phyloP scores from a whole-genome alignment of 2,329 filamentous ascomycete species.

The Paecilomyces variotii region DNA sequence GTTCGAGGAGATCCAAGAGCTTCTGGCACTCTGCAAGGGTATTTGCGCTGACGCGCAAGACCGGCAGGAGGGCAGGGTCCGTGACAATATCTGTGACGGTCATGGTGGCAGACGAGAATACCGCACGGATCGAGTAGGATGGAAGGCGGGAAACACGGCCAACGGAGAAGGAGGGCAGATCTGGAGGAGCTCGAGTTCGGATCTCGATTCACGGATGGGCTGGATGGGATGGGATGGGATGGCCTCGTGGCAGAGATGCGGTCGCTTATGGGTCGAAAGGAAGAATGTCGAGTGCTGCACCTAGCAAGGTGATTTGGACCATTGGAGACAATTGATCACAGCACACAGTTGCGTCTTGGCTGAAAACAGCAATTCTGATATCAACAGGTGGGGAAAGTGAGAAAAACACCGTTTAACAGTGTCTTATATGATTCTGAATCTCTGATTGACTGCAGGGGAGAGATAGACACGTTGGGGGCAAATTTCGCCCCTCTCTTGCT shows the following conservation, averaged over 20 bases:
- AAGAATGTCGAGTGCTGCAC: conserved; percentile 5
- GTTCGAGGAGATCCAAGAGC: conserved; percentile 49
- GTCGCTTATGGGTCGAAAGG: conserved; percentile 9
- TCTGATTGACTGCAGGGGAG: too few species aligned
- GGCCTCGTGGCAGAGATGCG: conserved; percentile 7
- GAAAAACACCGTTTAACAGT: background rate
- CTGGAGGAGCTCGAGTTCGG: background rate
- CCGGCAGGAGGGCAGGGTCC: conserved; percentile 57
- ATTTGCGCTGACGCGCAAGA: conserved; percentile 64
- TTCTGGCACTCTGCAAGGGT: conserved; percentile 64
- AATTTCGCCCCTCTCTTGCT: conserved; percentile 2
- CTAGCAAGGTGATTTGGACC: conserved; percentile 5
- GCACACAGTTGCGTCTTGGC: background rate
- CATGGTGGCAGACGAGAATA: conserved; percentile 32
- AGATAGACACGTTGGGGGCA: conserved; percentile 1
- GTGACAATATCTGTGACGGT: conserved; percentile 52
- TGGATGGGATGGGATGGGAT: background rate
- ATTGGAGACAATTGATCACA: background rate
- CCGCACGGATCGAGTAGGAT: background rate
- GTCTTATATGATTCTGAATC: too few species aligned
- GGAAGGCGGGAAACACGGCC: conserved; percentile 1
- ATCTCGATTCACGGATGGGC: background rate
- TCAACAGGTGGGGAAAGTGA: background rate
- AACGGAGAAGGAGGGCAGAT: conserved; percentile 3
- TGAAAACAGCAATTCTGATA: background rate